Percentiles rank a stretch among this genome's conserved stretches.
Conservation (phyloP, 305 asterid genomes). For the Plantago coronopus region DNA sequence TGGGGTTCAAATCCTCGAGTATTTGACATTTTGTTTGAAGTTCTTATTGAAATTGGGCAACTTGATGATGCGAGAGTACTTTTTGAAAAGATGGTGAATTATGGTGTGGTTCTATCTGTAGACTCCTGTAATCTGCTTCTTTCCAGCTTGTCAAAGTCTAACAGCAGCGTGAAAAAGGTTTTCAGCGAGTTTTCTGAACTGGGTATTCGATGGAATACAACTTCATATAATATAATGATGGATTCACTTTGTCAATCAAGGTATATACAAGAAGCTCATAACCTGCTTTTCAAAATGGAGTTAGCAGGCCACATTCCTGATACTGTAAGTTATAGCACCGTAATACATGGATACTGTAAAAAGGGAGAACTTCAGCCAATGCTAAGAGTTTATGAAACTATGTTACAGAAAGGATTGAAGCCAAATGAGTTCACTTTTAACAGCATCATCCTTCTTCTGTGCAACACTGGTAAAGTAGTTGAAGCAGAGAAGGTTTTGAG, state of each 20-base stretch:
- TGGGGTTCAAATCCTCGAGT: conserved; percentile 85
- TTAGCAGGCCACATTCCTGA: conserved; percentile 70
- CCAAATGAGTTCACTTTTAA: conserved; percentile 74
- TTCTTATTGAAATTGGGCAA: conserved; percentile 53
- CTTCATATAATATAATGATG: conserved; percentile 66
- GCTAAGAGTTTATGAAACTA: conserved; percentile 50
- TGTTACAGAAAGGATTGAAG: conserved; percentile 60
- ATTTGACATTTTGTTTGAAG: conserved; percentile 75
- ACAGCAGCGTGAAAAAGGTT: conserved; percentile 40
- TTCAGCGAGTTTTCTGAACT: conserved; percentile 62
- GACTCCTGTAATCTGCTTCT: conserved; percentile 78
- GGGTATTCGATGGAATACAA: conserved; percentile 72
- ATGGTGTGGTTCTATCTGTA: conserved; percentile 64
- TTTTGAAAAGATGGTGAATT: conserved; percentile 63
- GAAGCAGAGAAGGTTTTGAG: conserved; percentile 71
- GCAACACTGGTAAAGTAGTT: conserved; percentile 54
- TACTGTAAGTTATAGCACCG: conserved; percentile 73
- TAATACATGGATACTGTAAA: conserved; percentile 71
- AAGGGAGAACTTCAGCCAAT: conserved; percentile 49
- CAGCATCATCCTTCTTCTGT: conserved; percentile 59
- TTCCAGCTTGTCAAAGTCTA: conserved; percentile 47
- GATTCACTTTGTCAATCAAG: conserved; percentile 63
- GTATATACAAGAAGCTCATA: conserved; percentile 74
- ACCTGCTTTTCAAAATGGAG: conserved; percentile 64
- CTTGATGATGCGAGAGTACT: conserved; percentile 62